Percentiles rank a stretch among this genome's conserved stretches.
Conservation (phyloP, 2,329 filamentous ascomycete genomes). For the Cladosporium austrohemisphaericum region DNA sequence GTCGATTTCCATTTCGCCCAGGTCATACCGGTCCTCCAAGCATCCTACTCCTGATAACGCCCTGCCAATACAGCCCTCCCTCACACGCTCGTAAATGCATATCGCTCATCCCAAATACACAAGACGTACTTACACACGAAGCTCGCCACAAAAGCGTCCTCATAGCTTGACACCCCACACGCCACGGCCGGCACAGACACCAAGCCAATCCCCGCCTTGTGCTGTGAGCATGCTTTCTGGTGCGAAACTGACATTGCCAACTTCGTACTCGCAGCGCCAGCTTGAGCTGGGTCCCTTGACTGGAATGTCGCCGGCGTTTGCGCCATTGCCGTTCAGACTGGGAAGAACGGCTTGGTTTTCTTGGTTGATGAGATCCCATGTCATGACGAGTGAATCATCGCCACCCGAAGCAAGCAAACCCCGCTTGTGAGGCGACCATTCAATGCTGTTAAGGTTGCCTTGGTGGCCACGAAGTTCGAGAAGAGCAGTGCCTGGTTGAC, state of each 20-base stretch:
- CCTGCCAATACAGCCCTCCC: too few species aligned
- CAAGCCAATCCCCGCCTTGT: conserved; percentile 78
- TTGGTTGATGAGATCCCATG: conserved; percentile 85
- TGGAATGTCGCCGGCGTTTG: conserved; percentile 14
- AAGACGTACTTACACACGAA: too few species aligned
- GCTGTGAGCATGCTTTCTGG: conserved; percentile 63
- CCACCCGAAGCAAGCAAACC: conserved; percentile 87
- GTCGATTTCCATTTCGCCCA: too few species aligned
- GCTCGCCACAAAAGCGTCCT: conserved; percentile 20
- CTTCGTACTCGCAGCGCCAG: conserved; percentile 84
- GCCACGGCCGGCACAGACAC: conserved; percentile 74
- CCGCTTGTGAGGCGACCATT: conserved; percentile 86
- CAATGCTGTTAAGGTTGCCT: conserved; percentile 82
- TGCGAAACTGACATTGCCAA: conserved; percentile 81
- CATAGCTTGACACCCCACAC: conserved; percentile 69
- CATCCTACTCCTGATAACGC: too few species aligned
- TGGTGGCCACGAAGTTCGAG: conserved; percentile 88
- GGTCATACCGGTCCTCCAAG: too few species aligned
- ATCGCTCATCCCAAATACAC: neutral
- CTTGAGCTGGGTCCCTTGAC: conserved; percentile 64
- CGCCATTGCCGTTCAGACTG: conserved; percentile 27
- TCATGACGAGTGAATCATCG: conserved; percentile 84
- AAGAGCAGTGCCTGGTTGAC: conserved; percentile 91
- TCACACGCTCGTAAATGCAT: conserved; percentile 12
- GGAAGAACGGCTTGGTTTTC: conserved; percentile 40